Conservation (phyloP, 1,284 basidiomycete species). For the Trichosporon ovoides region DNA sequence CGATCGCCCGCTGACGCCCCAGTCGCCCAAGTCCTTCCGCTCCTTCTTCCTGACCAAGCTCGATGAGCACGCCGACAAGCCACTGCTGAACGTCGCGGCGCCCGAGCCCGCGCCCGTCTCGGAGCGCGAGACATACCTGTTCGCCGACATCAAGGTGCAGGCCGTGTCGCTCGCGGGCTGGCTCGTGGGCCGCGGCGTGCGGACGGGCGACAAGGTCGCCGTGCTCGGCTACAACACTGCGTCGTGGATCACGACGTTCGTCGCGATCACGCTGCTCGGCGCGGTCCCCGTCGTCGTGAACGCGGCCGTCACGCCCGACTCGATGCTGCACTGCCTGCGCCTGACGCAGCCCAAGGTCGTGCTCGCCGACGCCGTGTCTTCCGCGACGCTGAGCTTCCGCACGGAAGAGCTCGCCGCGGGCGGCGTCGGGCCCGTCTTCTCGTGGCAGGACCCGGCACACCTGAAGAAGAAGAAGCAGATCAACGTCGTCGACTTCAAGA, state of each 20-base stretch:
- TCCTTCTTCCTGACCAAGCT: conserved; percentile 26
- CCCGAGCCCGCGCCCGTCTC: conserved; percentile 4
- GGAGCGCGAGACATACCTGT: conserved; percentile 25
- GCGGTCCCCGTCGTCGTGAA: conserved; percentile 39
- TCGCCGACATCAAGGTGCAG: conserved; percentile 24
- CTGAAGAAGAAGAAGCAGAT: conserved; percentile 9
- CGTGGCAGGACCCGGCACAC: conserved; percentile 12
- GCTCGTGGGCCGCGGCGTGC: conserved; percentile 30
- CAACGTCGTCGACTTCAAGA: conserved; percentile 5
- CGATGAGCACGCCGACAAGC: conserved; percentile 22
- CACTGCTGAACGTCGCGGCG: conserved; percentile 33
- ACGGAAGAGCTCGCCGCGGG: neutral
- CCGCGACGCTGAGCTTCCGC: conserved; percentile 5
- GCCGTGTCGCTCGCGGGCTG: conserved; percentile 29
- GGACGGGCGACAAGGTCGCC: conserved; percentile 29
- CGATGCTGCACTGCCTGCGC: conserved; percentile 24
- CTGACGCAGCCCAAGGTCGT: conserved; percentile 29
- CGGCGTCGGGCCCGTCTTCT: conserved; percentile 3
- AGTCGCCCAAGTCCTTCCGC: conserved; percentile 36
- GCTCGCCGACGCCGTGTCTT: conserved; percentile 30
- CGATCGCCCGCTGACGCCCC: neutral
- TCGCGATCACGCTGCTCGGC: conserved; percentile 39
- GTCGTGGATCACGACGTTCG: conserved; percentile 32
- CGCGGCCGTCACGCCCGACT: conserved; percentile 25
- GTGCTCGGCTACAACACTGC: conserved; percentile 34